Conservation (phyloP, 192 early-diverging fungal species). For the Backusella mclennaniae region DNA sequence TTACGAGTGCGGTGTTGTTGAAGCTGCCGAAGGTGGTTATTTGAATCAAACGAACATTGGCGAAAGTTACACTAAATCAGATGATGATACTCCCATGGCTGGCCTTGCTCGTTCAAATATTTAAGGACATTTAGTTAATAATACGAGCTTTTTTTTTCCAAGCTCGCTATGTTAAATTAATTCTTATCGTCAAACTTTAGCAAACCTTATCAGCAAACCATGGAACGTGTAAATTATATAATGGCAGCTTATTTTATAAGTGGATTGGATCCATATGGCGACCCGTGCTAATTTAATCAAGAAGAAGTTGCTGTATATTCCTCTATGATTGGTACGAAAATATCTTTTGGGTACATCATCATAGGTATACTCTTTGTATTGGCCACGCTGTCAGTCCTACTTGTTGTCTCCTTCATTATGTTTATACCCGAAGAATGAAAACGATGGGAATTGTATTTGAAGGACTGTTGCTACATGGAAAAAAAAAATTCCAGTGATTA, state of each 20-base stretch:
- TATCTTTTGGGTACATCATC: background rate
- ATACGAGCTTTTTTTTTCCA: background rate
- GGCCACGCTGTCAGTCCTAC: background rate
- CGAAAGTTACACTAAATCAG: background rate
- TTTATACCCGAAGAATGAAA: background rate
- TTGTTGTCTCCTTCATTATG: background rate
- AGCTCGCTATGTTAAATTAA: background rate
- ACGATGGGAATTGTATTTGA: background rate
- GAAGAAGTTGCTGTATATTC: background rate
- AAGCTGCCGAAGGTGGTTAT: background rate
- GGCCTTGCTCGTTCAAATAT: background rate
- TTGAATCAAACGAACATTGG: background rate
- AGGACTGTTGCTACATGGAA: background rate
- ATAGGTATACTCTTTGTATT: background rate
- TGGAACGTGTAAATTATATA: background rate
- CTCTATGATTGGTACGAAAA: background rate
- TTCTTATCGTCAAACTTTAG: background rate
- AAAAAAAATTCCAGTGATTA: background rate
- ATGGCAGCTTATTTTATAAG: background rate
- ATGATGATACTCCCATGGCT: background rate
- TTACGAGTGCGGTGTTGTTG: background rate
- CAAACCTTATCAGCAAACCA: background rate
- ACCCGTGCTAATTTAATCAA: background rate
- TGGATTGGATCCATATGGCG: background rate
- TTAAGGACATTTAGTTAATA: background rate